phyloP scores from a whole-genome alignment of 768 basidiomycete genomes.

The Suillus brevipes region DNA sequence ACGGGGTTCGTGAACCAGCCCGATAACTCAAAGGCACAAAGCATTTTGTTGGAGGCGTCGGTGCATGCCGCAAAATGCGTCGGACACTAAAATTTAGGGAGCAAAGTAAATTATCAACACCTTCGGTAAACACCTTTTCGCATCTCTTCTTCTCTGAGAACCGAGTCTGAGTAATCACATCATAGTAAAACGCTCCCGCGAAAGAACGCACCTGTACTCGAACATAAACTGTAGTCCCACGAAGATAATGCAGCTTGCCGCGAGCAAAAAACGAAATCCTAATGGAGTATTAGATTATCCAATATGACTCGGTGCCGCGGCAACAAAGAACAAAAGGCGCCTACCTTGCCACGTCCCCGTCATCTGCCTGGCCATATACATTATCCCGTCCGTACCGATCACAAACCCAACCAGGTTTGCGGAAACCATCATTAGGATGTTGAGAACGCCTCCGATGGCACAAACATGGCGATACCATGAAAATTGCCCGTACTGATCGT shows the following conservation, averaged over 20 bases:
- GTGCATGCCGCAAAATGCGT: background rate
- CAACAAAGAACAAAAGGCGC: background rate
- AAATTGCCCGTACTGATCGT: constrained; percentile 57
- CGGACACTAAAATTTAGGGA: no score
- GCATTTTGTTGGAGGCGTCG: background rate
- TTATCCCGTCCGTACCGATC: constrained; percentile 78
- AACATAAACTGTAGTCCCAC: constrained; percentile 91
- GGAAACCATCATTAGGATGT: constrained; percentile 84
- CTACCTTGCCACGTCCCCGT: constrained; percentile 67
- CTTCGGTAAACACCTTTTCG: constrained; percentile 58
- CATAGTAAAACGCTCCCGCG: background rate
- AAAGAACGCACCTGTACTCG: constrained; percentile 75
- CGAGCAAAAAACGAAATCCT: constrained; percentile 69
- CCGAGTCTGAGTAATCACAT: constrained; percentile 10
- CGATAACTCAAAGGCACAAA: background rate
- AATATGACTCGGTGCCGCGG: constrained; percentile 3
- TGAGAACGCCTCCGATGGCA: constrained; percentile 79
- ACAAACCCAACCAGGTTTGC: constrained; percentile 97
- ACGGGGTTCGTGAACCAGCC: background rate
- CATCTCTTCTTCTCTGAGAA: constrained; percentile 68
- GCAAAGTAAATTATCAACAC: constrained; percentile 33
- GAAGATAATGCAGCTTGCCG: constrained; percentile 67
- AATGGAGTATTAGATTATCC: background rate
- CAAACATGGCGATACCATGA: constrained; percentile 87
- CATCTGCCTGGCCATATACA: constrained; percentile 63